Percentiles rank a stretch among this genome's conserved stretches.
These are phyloP conservation scores for Aspergillus affinis DNA, from an alignment of 495 filamentous ascomycete species.

Conservation along the genomic window DNA sequence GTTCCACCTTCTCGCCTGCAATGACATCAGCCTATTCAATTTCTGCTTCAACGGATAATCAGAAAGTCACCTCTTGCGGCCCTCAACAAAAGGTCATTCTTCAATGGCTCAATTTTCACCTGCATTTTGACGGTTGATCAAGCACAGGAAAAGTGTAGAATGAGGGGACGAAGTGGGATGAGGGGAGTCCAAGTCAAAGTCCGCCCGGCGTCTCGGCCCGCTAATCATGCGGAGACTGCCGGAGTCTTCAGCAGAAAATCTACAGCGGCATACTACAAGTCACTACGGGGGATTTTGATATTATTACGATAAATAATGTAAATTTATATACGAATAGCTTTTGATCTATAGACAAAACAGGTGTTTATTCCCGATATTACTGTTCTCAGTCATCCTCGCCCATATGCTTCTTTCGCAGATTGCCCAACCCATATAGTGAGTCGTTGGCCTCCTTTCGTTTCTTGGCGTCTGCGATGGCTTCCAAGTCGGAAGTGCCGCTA, in stretches of 20 bases:
- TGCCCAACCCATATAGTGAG: constrained; percentile 68
- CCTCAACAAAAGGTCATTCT: constrained; percentile 87
- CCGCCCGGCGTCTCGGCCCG: constrained; percentile 6
- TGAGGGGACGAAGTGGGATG: constrained; percentile 23
- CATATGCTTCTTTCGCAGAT: constrained; percentile 65
- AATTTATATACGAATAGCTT: not conserved
- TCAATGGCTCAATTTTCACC: constrained; percentile 70
- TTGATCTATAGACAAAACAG: not conserved
- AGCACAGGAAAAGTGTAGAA: constrained; percentile 17
- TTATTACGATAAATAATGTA: not conserved
- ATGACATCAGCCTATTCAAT: constrained; percentile 28
- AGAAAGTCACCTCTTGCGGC: constrained; percentile 72
- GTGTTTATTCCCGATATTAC: not conserved
- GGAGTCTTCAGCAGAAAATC: not conserved
- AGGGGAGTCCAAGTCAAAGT: constrained; percentile 14
- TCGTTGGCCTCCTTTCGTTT: constrained; percentile 38
- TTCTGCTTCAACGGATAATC: not conserved
- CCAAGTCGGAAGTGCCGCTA: constrained; percentile 34
- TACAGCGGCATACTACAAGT: not conserved
- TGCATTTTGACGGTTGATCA: constrained; percentile 49
- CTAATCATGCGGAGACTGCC: not conserved
- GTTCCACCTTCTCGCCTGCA: constrained; percentile 82
- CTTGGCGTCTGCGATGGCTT: constrained; percentile 34
- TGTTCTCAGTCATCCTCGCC: constrained; percentile 26
- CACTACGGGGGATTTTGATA: not conserved